Percentiles rank a stretch among this genome's conserved stretches.
Conservation (phyloP, 2,329 filamentous ascomycete genomes). For the Claviceps digitariae region DNA sequence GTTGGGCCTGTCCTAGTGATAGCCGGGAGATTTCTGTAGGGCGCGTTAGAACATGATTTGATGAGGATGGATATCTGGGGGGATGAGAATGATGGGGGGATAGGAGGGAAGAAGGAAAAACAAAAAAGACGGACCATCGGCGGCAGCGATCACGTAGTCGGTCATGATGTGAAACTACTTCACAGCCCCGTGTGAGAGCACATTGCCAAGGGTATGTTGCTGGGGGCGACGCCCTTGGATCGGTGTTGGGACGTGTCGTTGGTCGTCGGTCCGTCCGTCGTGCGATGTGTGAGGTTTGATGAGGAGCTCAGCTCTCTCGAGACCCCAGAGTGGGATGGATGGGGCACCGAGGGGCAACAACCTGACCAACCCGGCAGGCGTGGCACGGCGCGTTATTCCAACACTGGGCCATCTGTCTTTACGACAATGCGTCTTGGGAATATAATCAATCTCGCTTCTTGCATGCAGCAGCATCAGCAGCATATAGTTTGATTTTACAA, state of each 20-base stretch:
- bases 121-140: slow-evolving; percentile 19
- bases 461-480: not conserved
- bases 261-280: not conserved
- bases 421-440: not conserved
- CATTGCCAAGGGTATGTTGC: slow-evolving; percentile 3
- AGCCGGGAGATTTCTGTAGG: slow-evolving; percentile 27
- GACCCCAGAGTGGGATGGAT: slow-evolving; percentile 4
- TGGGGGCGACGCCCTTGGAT: not conserved
- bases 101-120: not conserved
- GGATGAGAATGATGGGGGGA: not conserved
- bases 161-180: slow-evolving; percentile 15
- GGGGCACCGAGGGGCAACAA: slow-evolving; percentile 1
- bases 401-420: not conserved
- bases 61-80: not conserved
- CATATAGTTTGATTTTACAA: not conserved
- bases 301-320: too few relatives aligned
- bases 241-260: not conserved
- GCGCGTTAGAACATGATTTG: slow-evolving; percentile 12
- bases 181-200: not conserved
- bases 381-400: not conserved
- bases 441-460: not conserved
- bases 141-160: slow-evolving; percentile 20
- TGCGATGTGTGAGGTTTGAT: not conserved
- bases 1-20: slow-evolving; percentile 22
- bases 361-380: not conserved